Evolutionary conservation across 2,329 filamentous ascomycete genomes (phyloP).

Genomic region (Penicillium vulpinum): DNA sequence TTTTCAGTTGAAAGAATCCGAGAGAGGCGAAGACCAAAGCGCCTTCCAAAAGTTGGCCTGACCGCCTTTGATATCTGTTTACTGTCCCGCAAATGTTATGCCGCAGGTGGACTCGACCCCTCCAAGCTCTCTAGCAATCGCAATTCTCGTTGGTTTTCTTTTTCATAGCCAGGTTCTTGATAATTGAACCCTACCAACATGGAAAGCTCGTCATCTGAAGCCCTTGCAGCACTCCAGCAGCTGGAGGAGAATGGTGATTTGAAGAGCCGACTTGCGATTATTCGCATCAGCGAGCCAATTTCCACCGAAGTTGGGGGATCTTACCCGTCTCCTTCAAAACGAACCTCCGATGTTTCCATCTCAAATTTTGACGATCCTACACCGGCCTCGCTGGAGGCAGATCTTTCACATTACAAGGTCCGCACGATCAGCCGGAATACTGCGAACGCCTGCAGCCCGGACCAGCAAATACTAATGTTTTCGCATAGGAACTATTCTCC

Average conservation of each 20-base stretch:
- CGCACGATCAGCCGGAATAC: background rate
- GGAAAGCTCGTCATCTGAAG: constrained; percentile 24
- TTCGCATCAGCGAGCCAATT: constrained; percentile 75
- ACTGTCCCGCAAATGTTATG: constrained; percentile 1
- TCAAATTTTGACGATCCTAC: constrained; percentile 68
- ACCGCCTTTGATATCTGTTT: constrained; percentile 17
- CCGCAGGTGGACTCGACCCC: background rate
- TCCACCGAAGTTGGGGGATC: constrained; percentile 46
- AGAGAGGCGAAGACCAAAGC: constrained; percentile 8
- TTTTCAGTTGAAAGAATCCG: background rate
- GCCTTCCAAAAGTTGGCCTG: constrained; percentile 3
- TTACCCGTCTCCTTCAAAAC: constrained; percentile 44
- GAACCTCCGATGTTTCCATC: constrained; percentile 73
- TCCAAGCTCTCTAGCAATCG: background rate
- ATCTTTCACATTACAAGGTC: constrained; percentile 82
- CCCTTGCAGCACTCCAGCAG: constrained; percentile 50
- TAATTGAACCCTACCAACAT: constrained; percentile 10
- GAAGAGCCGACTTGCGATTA: constrained; percentile 61
- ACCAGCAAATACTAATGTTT: constrained; percentile 3
- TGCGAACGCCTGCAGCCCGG: background rate
- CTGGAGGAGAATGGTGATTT: constrained; percentile 51
- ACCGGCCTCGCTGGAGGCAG: constrained; percentile 75
- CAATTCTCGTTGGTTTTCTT: background rate
- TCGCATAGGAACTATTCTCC: constrained; percentile 73
- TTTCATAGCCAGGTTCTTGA: background rate